Base-by-base conservation (phyloP, 2,329 filamentous ascomycete genomes). In the Thelonectria blattea region DNA sequence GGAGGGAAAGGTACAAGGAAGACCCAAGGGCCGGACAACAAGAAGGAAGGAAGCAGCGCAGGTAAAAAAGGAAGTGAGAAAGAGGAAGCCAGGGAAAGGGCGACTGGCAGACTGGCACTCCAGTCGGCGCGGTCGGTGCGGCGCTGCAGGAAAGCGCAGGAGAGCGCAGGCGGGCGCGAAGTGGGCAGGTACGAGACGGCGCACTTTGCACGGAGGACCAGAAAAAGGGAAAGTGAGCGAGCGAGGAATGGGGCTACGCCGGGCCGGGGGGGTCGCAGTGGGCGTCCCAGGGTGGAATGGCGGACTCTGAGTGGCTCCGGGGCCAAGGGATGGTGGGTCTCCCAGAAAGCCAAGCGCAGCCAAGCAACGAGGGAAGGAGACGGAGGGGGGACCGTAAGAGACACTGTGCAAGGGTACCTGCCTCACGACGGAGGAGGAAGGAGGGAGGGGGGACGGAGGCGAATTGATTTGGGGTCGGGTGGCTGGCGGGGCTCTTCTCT, bases 351-450 rank as follows among this genome's bases (percentile, higher is more conserved):
- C 47, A 52, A 50, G 48, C 60, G 58, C 56, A 63, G 65, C 61
- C 45, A 53, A 37, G 34, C 34, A 37, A 15, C 34, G 12, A 37
- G 15, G 53, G 48, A 32, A 50, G 49, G 43, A 54, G 50, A 50
- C 49, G 49, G 53, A 60, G 55, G 60, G 43, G 55, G 60, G 42
- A 52, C 66, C 67, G 68, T 67, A 52, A 51, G 54, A 49, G 51
- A 43, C 68, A 70, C 68, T 70, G 68, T 70, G 68, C 64, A 51
- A 52, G 53, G 65, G 68, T 68, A 71, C 68, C 64, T 71, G 42
- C 34, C 24, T 24, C 37, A n/a, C 8, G 17, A 12, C 12, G 18
- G 42, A 43, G 18, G 41, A 18, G 30, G 34, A 51, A 39, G 52
- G 37, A 30, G 10, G 20, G 7, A 43, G 43, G 46, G 46, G 54